These are phyloP conservation scores for Spergularia azorica DNA, from an alignment of 179 eudicot species.

Conservation along the genomic window DNA sequence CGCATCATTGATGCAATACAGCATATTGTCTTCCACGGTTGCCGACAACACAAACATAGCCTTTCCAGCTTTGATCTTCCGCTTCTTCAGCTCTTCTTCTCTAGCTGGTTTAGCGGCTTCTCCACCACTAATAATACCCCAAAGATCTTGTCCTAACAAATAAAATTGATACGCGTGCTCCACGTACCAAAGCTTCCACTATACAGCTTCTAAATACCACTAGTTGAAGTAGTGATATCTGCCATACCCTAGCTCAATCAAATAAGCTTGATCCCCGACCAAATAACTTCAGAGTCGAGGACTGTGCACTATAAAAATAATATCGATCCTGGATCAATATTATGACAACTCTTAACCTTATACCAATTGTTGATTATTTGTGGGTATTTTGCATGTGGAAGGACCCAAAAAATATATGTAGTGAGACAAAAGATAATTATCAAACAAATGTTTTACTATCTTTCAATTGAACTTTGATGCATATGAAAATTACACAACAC, in stretches of 20 bases:
- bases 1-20: slow-evolving; percentile 15
- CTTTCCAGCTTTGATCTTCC: slow-evolving; percentile 29
- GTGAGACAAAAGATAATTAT: too few species aligned
- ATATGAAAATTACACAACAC: too few species aligned
- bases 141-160: slow-evolving; percentile 36
- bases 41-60: slow-evolving; percentile 24
- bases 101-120: slow-evolving; percentile 14
- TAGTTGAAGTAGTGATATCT: slow-evolving; percentile 2
- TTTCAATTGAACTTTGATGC: too few species aligned
- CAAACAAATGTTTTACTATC: too few species aligned
- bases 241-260: not conserved
- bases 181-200: slow-evolving; percentile 28
- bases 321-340: too few species aligned
- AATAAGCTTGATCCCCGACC: slow-evolving; percentile 12
- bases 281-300: not conserved
- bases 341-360: not conserved
- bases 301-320: not conserved
- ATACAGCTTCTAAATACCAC: slow-evolving; percentile 31
- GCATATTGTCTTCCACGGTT: slow-evolving; percentile 21
- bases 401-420: too few species aligned
- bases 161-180: slow-evolving; percentile 26
- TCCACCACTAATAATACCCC: slow-evolving; percentile 31
- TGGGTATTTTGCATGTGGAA: not conserved
- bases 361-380: too few species aligned
- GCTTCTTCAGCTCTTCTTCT: not conserved